phyloP scores from a whole-genome alignment of 108 stramenopile genomes.

The Pseudonitzschia multistriata region DNA sequence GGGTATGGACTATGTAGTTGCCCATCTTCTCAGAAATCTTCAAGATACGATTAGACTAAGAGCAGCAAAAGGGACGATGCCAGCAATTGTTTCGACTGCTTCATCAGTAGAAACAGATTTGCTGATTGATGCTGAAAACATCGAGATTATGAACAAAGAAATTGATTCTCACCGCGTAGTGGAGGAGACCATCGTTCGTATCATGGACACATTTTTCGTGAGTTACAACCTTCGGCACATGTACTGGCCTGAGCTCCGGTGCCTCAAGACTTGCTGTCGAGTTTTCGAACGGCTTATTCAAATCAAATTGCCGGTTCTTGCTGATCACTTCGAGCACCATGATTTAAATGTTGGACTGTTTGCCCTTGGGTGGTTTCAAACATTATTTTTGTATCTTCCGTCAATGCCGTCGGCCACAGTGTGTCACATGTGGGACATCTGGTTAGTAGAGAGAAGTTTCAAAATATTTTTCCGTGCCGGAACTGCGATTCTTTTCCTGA shows the following conservation, averaged over 20 bases:
- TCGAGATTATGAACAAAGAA: constrained; percentile 24
- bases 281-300: constrained; percentile 83
- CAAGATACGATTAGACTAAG: constrained; percentile 80
- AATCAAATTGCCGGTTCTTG: constrained; percentile 82
- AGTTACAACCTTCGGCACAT: constrained; percentile 81
- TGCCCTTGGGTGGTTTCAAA: constrained; percentile 91
- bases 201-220: constrained; percentile 82
- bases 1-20: constrained; percentile 90
- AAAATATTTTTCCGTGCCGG: constrained; percentile 91
- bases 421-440: constrained; percentile 92
- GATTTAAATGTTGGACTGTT: constrained; percentile 87
- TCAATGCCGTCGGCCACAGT: constrained; percentile 90
- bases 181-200: constrained; percentile 72
- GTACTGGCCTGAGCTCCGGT: constrained; percentile 87
- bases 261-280: constrained; percentile 80
- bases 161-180: constrained; percentile 59
- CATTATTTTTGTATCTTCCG: constrained; percentile 85
- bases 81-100: constrained; percentile 27
- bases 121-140: constrained; percentile 1
- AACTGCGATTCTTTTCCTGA: constrained; percentile 85
- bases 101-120: background rate
- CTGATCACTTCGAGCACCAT: constrained; percentile 90
- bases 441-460: constrained; percentile 86
- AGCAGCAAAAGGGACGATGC: constrained; percentile 53
- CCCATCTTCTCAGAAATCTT: constrained; percentile 81